Percentiles rank a stretch among this genome's conserved stretches.
Evolutionary conservation across 208 protist genomes (phyloP).

Genomic region (Trypanosomatidae sp.): DNA sequence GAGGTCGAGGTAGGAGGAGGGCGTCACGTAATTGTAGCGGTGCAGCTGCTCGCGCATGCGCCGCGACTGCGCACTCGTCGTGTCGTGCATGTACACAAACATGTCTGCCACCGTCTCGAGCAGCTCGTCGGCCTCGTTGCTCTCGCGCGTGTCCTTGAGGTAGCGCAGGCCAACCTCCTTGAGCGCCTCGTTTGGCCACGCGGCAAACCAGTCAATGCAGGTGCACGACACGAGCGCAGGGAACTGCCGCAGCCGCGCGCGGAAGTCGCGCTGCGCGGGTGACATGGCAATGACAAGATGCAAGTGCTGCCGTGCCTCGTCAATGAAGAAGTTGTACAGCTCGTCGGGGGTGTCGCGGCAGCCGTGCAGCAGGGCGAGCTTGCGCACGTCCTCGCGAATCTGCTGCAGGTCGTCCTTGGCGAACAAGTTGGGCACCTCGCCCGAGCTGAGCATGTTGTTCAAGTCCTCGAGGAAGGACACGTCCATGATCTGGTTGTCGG

Average conservation of each 20-base stretch:
- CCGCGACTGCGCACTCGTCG: conserved; percentile 67
- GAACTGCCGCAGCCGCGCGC: conserved; percentile 95
- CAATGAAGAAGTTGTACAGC: conserved; percentile 95
- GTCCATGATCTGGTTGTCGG: conserved; percentile 96
- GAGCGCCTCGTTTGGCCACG: conserved; percentile 97
- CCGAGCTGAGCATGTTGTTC: conserved; percentile 96
- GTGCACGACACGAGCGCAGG: conserved; percentile 96
- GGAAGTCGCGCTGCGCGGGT: conserved; percentile 92
- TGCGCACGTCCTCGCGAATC: conserved; percentile 88
- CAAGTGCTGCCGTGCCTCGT: conserved; percentile 89
- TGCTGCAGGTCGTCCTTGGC: conserved; percentile 90
- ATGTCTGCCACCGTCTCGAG: conserved; percentile 73
- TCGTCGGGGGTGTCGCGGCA: conserved; percentile 86
- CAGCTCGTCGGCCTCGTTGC: conserved; percentile 78
- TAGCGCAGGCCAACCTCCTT: conserved; percentile 87
- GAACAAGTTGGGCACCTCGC: conserved; percentile 98
- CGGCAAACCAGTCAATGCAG: conserved; percentile 98
- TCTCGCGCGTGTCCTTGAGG: conserved; percentile 72
- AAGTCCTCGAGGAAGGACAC: conserved; percentile 96
- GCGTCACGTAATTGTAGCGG: conserved; percentile 96
- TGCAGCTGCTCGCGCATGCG: conserved; percentile 91
- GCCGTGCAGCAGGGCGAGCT: conserved; percentile 78
- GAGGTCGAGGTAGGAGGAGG: conserved; percentile 96
- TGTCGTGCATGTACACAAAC: conserved; percentile 91
- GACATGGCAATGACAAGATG: conserved; percentile 97